A percentile compares a stretch with the other conserved stretches of the same genome.
phyloP scores from a whole-genome alignment of 306 rosid genomes.

The Trifolium pratense region DNA sequence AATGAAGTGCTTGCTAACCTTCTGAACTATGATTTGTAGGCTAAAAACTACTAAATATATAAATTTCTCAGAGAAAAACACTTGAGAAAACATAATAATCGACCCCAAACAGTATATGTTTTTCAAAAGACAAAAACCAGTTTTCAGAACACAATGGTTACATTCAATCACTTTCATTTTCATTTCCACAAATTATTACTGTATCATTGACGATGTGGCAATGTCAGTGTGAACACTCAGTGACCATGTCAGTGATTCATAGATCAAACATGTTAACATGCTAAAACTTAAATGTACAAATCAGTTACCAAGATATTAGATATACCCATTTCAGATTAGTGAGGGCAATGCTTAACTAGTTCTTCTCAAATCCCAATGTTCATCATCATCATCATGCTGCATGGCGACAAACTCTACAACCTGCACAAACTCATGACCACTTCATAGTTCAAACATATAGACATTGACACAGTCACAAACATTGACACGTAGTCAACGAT shows the following conservation, averaged over 20 bases:
- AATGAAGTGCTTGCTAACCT: not conserved
- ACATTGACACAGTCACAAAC: not conserved
- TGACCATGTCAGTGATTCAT: not conserved
- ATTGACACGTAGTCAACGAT: not conserved
- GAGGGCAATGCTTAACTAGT: slow-evolving; percentile 45
- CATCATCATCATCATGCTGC: slow-evolving; percentile 54
- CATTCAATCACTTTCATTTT: not conserved
- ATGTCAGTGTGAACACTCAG: not conserved
- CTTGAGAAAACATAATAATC: not conserved
- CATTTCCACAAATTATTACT: not conserved
- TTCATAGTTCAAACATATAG: not conserved
- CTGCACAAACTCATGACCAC: slow-evolving; percentile 45
- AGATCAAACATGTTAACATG: slow-evolving; percentile 5
- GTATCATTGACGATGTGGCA: not conserved
- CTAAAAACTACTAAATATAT: not conserved
- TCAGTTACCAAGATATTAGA: slow-evolving; percentile 12
- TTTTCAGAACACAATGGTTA: not conserved
- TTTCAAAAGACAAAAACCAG: not conserved
- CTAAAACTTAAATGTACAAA: not conserved
- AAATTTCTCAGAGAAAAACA: not conserved
- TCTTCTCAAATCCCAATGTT: slow-evolving; percentile 53
- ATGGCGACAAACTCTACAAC: slow-evolving; percentile 71
- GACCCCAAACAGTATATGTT: not conserved
- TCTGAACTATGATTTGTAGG: not conserved
- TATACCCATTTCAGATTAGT: slow-evolving; percentile 48